Conservation (phyloP, 2,329 filamentous ascomycete species). For the Capronia americana region DNA sequence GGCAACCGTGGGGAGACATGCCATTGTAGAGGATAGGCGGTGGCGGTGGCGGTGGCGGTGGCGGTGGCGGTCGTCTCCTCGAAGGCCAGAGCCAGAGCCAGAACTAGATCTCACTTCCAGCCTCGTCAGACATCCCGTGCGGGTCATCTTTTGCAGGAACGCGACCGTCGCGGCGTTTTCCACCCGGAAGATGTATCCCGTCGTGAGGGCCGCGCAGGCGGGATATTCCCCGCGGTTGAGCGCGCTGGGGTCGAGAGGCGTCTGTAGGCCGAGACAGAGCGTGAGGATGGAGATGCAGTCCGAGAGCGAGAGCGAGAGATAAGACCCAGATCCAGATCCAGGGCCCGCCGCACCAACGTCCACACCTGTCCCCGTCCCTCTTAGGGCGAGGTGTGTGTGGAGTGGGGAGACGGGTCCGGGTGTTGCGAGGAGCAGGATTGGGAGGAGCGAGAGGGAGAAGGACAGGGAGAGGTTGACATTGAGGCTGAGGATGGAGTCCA, state of each 20-base stretch:
- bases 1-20: neutral
- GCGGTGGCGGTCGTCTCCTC: too few relatives aligned
- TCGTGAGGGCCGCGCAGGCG: conserved; percentile 52
- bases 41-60: too few relatives aligned
- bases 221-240: conserved; percentile 54
- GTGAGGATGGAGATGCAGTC: neutral
- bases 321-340: too few relatives aligned
- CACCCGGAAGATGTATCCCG: conserved; percentile 52
- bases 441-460: conserved; percentile 18
- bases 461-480: neutral
- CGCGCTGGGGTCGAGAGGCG: conserved; percentile 63
- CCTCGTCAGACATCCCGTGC: conserved; percentile 58
- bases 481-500: neutral
- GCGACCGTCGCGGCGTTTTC: conserved; percentile 58
- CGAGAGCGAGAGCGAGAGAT: neutral
- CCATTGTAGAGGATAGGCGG: neutral
- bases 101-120: conserved; percentile 28
- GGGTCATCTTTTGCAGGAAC: conserved; percentile 63
- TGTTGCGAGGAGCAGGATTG: conserved; percentile 25
- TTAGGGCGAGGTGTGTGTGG: conserved; percentile 13
- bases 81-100: neutral
- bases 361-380: neutral
- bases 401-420: conserved; percentile 12
- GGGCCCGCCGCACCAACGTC: too few relatives aligned
- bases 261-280: conserved; percentile 53